These are phyloP conservation scores for Pyrenophora graminea DNA, from an alignment of 2,329 filamentous ascomycete species.

Conservation along the genomic window DNA sequence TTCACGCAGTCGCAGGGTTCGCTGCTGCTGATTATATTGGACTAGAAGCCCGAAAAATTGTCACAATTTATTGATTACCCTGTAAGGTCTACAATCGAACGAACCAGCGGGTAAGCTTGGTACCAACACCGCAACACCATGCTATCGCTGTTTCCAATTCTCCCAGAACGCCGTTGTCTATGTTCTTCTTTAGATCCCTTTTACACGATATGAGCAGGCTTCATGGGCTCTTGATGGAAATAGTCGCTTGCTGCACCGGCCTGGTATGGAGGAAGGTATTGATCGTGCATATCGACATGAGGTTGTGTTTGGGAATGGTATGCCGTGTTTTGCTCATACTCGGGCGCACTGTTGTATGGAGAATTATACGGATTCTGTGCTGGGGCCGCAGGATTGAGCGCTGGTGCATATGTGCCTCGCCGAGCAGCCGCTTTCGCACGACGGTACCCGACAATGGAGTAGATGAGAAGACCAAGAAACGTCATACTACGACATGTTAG, in stretches of 20 bases:
- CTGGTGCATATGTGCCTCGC: constrained; percentile 39
- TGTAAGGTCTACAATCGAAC: too few relatives aligned
- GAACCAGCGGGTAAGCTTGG: too few relatives aligned
- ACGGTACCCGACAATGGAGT: constrained; percentile 44
- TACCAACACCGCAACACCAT: background rate
- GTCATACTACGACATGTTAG: constrained; percentile 33
- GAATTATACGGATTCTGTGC: constrained; percentile 18
- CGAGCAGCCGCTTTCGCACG: constrained; percentile 43
- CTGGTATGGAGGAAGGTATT: constrained; percentile 28
- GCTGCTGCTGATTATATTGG: too few relatives aligned
- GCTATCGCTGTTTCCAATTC: background rate
- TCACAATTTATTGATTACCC: too few relatives aligned
- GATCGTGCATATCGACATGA: constrained; percentile 21
- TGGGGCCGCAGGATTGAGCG: constrained; percentile 34
- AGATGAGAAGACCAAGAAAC: constrained; percentile 47
- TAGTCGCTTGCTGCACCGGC: constrained; percentile 25
- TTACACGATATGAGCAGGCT: constrained; percentile 37
- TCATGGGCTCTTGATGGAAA: constrained; percentile 31
- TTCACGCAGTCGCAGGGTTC: too few relatives aligned
- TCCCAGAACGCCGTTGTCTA: background rate
- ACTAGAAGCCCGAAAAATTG: too few relatives aligned
- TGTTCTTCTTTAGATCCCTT: background rate
- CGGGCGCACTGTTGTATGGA: constrained; percentile 21
- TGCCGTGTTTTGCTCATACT: constrained; percentile 31
- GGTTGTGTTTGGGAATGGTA: constrained; percentile 29